phyloP scores from a whole-genome alignment of 2,329 filamentous ascomycete species.

The Pestalotiopsis sp. region DNA sequence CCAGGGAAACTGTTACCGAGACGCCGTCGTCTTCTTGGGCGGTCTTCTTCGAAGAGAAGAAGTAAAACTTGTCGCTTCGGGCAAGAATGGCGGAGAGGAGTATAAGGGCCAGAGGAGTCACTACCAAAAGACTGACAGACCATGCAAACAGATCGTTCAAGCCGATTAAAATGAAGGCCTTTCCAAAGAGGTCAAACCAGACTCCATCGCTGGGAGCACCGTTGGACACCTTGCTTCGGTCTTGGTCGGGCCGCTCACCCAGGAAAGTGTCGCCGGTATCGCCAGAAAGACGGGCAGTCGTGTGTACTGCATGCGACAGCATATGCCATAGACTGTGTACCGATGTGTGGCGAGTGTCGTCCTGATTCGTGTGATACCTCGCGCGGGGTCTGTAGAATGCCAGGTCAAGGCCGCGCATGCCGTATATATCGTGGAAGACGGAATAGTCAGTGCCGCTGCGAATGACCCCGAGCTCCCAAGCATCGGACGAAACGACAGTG shows the following conservation, averaged over 20 bases:
- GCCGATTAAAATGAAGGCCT: slow-evolving; percentile 73
- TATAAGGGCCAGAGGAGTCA: slow-evolving; percentile 72
- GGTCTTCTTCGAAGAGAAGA: slow-evolving; percentile 66
- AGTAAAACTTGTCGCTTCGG: slow-evolving; percentile 80
- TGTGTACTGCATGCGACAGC: slow-evolving; percentile 80
- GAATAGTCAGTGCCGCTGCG: slow-evolving; percentile 88
- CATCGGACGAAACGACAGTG: slow-evolving; percentile 78
- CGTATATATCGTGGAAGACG: slow-evolving; percentile 75
- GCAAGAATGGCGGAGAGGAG: slow-evolving; percentile 68
- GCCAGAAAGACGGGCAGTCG: slow-evolving; percentile 69
- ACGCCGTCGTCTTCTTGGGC: slow-evolving; percentile 58
- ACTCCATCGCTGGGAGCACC: slow-evolving; percentile 70
- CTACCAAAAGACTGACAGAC: slow-evolving; percentile 79
- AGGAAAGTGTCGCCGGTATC: slow-evolving; percentile 67
- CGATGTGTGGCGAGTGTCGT: slow-evolving; percentile 80
- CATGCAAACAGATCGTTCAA: slow-evolving; percentile 85
- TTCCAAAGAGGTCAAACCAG: slow-evolving; percentile 93
- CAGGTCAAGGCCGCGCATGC: slow-evolving; percentile 85
- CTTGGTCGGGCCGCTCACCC: slow-evolving; percentile 47
- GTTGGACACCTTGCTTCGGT: slow-evolving; percentile 62
- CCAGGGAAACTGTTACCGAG: slow-evolving; percentile 61
- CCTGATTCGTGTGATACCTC: slow-evolving; percentile 87
- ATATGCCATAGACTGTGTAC: slow-evolving; percentile 82
- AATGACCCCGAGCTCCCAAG: slow-evolving; percentile 77
- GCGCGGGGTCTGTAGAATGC: slow-evolving; percentile 87